These are phyloP conservation scores for Heterobasidion irregulare DNA, from an alignment of 1,284 basidiomycete species.

Conservation along the genomic window DNA sequence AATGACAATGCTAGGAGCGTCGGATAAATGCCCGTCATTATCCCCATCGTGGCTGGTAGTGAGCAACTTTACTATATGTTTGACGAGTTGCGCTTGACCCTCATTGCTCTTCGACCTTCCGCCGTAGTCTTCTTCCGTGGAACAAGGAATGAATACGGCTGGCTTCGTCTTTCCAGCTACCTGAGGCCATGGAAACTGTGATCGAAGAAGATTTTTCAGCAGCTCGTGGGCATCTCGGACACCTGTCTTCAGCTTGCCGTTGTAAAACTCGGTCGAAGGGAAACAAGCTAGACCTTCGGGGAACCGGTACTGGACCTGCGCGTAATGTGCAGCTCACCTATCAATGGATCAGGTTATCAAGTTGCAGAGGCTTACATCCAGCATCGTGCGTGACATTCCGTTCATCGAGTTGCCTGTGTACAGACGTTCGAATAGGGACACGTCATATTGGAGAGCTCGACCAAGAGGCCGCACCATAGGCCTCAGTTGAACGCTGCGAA, in stretches of 20 bases:
- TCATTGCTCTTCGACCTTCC: slow-evolving; percentile 52
- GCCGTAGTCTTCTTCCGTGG: slow-evolving; percentile 48
- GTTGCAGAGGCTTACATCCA: slow-evolving; percentile 32
- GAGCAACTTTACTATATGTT: slow-evolving; percentile 33
- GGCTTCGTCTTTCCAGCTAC: slow-evolving; percentile 27
- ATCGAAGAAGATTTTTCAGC: slow-evolving; percentile 28
- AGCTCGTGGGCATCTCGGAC: slow-evolving; percentile 29
- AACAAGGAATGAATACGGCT: slow-evolving; percentile 49
- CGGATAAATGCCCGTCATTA: not conserved
- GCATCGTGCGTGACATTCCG: slow-evolving; percentile 46
- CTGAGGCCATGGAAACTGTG: slow-evolving; percentile 50
- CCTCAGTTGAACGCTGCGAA: slow-evolving; percentile 48
- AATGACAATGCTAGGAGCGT: slow-evolving; percentile 31
- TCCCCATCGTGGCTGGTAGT: slow-evolving; percentile 12
- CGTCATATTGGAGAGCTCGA: slow-evolving; percentile 44
- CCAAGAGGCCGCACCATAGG: slow-evolving; percentile 53
- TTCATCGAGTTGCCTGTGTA: slow-evolving; percentile 31
- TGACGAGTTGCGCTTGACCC: slow-evolving; percentile 45
- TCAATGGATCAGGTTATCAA: not conserved
- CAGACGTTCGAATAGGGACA: slow-evolving; percentile 52
- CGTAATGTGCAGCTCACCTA: not conserved
- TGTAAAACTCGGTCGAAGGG: slow-evolving; percentile 54
- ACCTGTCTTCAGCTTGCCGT: slow-evolving; percentile 40
- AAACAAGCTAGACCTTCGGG: slow-evolving; percentile 46
- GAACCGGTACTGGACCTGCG: slow-evolving; percentile 56